Conservation (phyloP, 179 eudicot species). For the Spinacia oleracea region DNA sequence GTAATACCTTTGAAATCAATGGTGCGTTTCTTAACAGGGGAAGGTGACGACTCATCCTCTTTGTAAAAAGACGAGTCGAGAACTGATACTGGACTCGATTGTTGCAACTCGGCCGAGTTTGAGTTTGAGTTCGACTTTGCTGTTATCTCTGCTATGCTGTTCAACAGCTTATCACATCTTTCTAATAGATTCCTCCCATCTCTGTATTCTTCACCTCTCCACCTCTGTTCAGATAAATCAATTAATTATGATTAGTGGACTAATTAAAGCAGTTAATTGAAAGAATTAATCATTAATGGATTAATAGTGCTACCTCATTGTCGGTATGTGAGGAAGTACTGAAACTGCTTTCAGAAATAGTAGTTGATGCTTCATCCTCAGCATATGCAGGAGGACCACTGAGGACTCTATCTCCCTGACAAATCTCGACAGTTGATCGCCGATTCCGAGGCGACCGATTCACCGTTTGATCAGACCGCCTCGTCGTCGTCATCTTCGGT, state of each 20-base stretch:
- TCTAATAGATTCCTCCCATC: slow-evolving; percentile 69
- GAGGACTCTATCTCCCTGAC: slow-evolving; percentile 28
- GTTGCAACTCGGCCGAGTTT: slow-evolving; percentile 54
- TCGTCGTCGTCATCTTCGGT: slow-evolving; percentile 38
- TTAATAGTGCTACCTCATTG: slow-evolving; percentile 53
- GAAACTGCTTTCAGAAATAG: slow-evolving; percentile 67
- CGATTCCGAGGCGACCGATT: slow-evolving; percentile 55
- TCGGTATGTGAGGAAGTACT: slow-evolving; percentile 72
- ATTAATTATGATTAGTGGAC: background rate
- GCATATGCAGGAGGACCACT: slow-evolving; percentile 19
- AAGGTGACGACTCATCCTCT: slow-evolving; percentile 79
- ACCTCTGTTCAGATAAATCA: slow-evolving; percentile 39
- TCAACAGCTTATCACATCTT: slow-evolving; percentile 77
- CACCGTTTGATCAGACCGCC: slow-evolving; percentile 48
- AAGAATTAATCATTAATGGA: background rate
- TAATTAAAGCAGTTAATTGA: background rate
- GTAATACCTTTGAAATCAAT: slow-evolving; percentile 76
- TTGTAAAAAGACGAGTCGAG: slow-evolving; percentile 83
- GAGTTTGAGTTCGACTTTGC: slow-evolving; percentile 37
- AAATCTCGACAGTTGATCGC: slow-evolving; percentile 40
- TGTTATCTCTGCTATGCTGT: slow-evolving; percentile 81
- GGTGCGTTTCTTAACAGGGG: slow-evolving; percentile 74
- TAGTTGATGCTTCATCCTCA: slow-evolving; percentile 80
- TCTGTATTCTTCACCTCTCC: slow-evolving; percentile 61
- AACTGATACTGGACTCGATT: slow-evolving; percentile 95